Evolutionary conservation across 2,329 filamentous ascomycete species (phyloP).

Genomic region (Neonectria punicea): DNA sequence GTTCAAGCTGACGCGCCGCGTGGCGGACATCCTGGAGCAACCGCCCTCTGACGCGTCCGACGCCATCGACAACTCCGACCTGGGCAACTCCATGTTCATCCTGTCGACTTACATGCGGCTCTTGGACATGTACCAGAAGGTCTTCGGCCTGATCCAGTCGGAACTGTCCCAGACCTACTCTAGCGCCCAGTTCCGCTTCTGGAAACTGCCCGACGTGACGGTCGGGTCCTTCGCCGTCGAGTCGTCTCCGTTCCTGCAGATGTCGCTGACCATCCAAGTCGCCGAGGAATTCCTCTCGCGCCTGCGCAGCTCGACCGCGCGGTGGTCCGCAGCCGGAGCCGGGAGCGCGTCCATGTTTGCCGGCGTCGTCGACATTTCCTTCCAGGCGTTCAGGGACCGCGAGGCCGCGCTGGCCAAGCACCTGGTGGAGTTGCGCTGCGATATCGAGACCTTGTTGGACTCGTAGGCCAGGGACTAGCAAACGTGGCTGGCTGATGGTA

Average conservation of each 20-base stretch:
- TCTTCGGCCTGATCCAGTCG: slow-evolving; percentile 50
- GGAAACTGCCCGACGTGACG: slow-evolving; percentile 54
- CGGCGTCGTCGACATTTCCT: slow-evolving; percentile 46
- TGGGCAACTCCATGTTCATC: slow-evolving; percentile 52
- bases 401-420: slow-evolving; percentile 49
- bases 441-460: slow-evolving; percentile 49
- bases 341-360: slow-evolving; percentile 46
- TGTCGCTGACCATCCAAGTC: slow-evolving; percentile 55
- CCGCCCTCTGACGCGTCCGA: slow-evolving; percentile 25
- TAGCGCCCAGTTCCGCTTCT: slow-evolving; percentile 46
- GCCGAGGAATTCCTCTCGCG: slow-evolving; percentile 53
- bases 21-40: slow-evolving; percentile 50
- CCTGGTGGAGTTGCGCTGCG: slow-evolving; percentile 46
- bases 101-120: slow-evolving; percentile 53
- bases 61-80: slow-evolving; percentile 46
- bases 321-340: slow-evolving; percentile 39
- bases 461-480: slow-evolving; percentile 16
- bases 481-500: not conserved
- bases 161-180: slow-evolving; percentile 46
- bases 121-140: slow-evolving; percentile 53
- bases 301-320: slow-evolving; percentile 47
- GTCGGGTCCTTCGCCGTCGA: slow-evolving; percentile 54
- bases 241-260: slow-evolving; percentile 53
- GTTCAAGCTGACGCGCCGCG: slow-evolving; percentile 52
- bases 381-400: slow-evolving; percentile 45